A percentile compares a stretch with the other conserved stretches of the same genome.
These are phyloP conservation scores for Solanum lignicaule DNA, from an alignment of 257 asterid genomes.

Conservation along the genomic window DNA sequence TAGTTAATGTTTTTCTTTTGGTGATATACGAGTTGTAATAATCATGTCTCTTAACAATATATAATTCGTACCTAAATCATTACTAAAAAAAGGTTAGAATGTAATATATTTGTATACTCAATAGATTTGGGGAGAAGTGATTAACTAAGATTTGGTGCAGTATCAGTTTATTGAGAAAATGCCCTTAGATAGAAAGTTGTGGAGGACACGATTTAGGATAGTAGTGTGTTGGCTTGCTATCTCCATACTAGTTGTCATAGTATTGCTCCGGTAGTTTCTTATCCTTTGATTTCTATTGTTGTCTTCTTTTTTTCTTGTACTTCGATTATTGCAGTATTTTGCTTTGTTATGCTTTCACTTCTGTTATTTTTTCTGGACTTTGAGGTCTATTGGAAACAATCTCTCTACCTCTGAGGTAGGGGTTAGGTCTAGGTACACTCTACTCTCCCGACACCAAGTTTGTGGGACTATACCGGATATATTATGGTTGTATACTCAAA, in stretches of 20 bases:
- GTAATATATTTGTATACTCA: background rate
- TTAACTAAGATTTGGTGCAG: accelerated
- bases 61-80: background rate
- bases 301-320: background rate
- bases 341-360: background rate
- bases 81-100: background rate
- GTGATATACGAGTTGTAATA: background rate
- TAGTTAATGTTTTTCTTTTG: accelerated
- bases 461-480: background rate
- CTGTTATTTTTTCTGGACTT: accelerated
- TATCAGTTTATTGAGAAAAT: background rate
- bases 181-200: background rate
- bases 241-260: background rate
- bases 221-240: background rate
- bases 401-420: background rate
- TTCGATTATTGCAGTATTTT: background rate
- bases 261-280: background rate
- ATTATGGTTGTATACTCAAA: background rate
- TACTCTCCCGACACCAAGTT: background rate
- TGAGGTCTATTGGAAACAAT: background rate
- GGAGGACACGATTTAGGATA: background rate
- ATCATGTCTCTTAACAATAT: background rate
- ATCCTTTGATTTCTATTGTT: background rate
- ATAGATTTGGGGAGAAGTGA: background rate
- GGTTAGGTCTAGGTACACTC: background rate